Evolutionary conservation across 1,284 basidiomycete species (phyloP).

Genomic region (Vanrija humicola): DNA sequence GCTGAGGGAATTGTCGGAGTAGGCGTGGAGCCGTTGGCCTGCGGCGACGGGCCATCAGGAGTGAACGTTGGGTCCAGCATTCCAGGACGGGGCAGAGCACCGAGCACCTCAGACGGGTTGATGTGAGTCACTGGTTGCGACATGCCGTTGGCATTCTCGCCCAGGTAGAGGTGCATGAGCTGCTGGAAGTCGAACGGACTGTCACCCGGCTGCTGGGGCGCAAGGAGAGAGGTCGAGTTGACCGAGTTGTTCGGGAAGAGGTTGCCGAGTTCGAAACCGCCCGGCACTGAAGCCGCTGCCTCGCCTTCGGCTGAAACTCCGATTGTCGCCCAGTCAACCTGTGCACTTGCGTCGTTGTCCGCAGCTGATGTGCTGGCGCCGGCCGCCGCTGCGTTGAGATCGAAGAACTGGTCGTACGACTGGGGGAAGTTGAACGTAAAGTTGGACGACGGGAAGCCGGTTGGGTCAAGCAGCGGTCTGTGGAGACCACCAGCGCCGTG

Average conservation of each 20-base stretch:
- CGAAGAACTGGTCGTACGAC: constrained; percentile 63
- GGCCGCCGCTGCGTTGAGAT: constrained; percentile 43
- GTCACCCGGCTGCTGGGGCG: constrained; percentile 13
- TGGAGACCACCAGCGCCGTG: constrained; percentile 19
- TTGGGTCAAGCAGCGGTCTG: constrained; percentile 29
- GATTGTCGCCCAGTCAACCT: neutral
- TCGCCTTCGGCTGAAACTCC: neutral
- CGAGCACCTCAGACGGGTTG: constrained; percentile 78
- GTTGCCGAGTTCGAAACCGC: constrained; percentile 1
- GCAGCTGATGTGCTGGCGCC: neutral
- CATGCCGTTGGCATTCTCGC: constrained; percentile 31
- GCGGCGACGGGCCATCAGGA: constrained; percentile 22
- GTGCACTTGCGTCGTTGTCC: neutral
- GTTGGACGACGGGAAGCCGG: constrained; percentile 61
- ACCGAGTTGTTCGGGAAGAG: constrained; percentile 4
- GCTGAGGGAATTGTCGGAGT: neutral
- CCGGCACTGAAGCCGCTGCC: constrained; percentile 22
- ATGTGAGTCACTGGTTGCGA: constrained; percentile 67
- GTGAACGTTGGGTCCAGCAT: constrained; percentile 14
- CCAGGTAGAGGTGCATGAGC: constrained; percentile 49
- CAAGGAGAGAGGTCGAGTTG: neutral
- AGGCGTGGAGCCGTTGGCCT: constrained; percentile 14
- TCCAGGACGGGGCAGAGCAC: constrained; percentile 23
- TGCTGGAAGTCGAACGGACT: constrained; percentile 48
- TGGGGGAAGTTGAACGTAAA: constrained; percentile 66